A percentile compares a stretch with the other conserved stretches of the same genome.
These are phyloP conservation scores for Magnaporthiopsis incrustans DNA, from an alignment of 2,329 filamentous ascomycete species.

Conservation along the genomic window DNA sequence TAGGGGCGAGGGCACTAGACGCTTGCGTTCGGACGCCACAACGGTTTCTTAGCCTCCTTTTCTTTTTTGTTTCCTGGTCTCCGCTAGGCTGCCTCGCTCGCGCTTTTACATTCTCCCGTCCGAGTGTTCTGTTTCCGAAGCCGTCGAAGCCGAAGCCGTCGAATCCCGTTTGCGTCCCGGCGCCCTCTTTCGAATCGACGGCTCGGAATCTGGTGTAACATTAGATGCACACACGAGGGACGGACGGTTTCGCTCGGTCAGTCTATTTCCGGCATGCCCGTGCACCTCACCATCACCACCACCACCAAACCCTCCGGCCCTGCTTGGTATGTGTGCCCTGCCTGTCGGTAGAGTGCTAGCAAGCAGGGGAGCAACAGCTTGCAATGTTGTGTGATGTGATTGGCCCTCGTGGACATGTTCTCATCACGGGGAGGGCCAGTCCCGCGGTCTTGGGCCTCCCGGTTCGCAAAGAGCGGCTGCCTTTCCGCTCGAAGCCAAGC, in stretches of 20 bases:
- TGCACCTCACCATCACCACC: background rate
- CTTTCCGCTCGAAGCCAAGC: background rate
- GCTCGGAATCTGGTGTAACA: background rate
- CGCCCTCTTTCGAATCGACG: no score
- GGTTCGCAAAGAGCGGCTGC: no score
- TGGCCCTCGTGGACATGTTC: background rate
- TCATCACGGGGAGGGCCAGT: background rate
- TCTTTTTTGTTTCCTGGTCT: background rate
- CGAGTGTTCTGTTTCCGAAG: no score
- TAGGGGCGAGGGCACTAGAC: no score
- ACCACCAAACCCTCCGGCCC: no score
- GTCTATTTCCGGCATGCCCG: background rate
- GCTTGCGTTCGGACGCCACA: background rate
- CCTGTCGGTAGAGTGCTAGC: no score
- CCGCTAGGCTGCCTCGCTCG: no score
- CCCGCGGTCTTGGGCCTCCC: no score
- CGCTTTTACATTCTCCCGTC: background rate
- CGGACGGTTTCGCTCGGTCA: background rate
- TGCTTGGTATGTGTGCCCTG: background rate
- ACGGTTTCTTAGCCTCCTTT: background rate
- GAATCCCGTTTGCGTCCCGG: background rate
- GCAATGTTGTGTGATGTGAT: background rate
- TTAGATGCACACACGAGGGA: background rate
- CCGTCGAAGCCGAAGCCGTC: background rate
- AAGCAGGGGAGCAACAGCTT: no score